Evolutionary conservation across 352 stramenopile genomes (phyloP).

Genomic region (Elongisporangium anandrum): DNA sequence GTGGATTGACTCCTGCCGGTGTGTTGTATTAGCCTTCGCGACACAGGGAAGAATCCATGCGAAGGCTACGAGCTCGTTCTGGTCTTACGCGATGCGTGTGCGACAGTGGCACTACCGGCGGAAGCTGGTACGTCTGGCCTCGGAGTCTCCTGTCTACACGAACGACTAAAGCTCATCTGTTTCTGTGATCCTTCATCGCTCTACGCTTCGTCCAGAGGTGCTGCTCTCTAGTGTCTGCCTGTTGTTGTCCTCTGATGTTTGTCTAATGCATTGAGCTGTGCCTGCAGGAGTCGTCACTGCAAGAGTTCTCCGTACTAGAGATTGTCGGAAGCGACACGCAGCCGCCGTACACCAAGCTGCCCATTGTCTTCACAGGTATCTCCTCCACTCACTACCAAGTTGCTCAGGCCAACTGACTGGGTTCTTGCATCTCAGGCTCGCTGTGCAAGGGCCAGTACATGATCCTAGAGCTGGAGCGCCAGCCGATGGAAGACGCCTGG

Average conservation of each 20-base stretch:
- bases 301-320: conserved; percentile 20
- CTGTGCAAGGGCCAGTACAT: conserved; percentile 67
- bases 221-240: too few species aligned
- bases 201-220: background rate
- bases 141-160: background rate
- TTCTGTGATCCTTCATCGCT: background rate
- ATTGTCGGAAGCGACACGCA: conserved; percentile 56
- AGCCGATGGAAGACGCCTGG: conserved; percentile 44
- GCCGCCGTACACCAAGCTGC: conserved; percentile 28
- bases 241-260: background rate
- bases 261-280: background rate
- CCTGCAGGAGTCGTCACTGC: background rate
- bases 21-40: background rate
- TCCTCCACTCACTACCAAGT: background rate
- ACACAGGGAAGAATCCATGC: conserved; percentile 53
- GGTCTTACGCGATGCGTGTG: conserved; percentile 52
- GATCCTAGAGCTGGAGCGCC: conserved; percentile 63
- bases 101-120: conserved; percentile 1
- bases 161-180: background rate
- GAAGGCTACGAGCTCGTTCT: conserved; percentile 51
- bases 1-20: conserved; percentile 57
- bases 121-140: conserved; percentile 1
- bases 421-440: conserved; percentile 41
- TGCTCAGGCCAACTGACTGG: too few species aligned
- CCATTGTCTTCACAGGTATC: conserved; percentile 61